Conservation (phyloP, 1,284 basidiomycete species). For the Entoloma clypeatum region DNA sequence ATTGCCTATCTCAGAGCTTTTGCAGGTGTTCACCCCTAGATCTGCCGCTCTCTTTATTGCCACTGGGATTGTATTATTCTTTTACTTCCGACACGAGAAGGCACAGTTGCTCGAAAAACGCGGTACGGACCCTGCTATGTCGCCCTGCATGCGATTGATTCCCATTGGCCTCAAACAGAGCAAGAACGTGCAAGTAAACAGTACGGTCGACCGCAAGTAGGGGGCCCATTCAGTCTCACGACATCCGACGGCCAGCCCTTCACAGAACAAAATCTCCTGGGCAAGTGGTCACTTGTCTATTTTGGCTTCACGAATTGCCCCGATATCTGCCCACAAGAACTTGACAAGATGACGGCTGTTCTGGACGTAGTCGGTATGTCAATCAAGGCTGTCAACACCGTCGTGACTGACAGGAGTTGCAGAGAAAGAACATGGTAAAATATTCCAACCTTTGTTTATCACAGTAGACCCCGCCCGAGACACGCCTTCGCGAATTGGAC, state of each 20-base stretch:
- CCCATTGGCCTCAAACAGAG: conserved; percentile 38
- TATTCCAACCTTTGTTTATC: conserved; percentile 87
- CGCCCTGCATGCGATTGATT: conserved; percentile 1
- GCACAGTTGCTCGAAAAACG: conserved; percentile 70
- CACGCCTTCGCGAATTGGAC: conserved; percentile 55
- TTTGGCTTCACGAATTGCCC: conserved; percentile 98
- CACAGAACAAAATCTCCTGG: conserved; percentile 81
- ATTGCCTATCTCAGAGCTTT: conserved; percentile 3
- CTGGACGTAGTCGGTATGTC: conserved; percentile 70
- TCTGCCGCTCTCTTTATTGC: conserved; percentile 81
- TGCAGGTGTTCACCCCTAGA: conserved; percentile 82
- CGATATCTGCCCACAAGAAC: conserved; percentile 97
- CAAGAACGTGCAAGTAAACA: conserved; percentile 59
- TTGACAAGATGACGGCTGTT: conserved; percentile 93
- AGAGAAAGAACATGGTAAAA: conserved; percentile 64
- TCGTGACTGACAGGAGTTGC: conserved; percentile 13
- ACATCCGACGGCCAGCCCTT: conserved; percentile 68
- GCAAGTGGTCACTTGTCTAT: conserved; percentile 89
- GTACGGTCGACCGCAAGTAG: conserved; percentile 76
- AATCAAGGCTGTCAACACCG: neutral
- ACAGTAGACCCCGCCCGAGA: conserved; percentile 96
- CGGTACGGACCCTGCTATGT: conserved; percentile 40
- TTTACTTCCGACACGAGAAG: conserved; percentile 91
- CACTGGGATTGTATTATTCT: conserved; percentile 80
- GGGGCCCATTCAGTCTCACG: conserved; percentile 83